Base-by-base conservation (phyloP, 1,139 yeast species). In the Yamadazyma triangularis region DNA sequence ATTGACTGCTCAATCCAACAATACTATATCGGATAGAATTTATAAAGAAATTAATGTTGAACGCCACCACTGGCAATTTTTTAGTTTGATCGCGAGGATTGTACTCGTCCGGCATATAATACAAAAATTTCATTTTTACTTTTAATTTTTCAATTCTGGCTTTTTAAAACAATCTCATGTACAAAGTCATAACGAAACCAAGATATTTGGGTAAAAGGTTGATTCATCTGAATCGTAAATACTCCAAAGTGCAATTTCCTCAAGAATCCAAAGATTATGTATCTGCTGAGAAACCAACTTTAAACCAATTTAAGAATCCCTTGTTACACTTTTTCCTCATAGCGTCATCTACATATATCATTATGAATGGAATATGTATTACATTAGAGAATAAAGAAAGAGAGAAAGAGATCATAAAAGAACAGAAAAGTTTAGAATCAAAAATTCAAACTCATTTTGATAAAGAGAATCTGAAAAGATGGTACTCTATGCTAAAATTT, bases 321-420 rank as follows among this genome's bases (percentile, higher is more conserved):
- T 45, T 66, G 13, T 50, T 60, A 26, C 67, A 68, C 40, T 55
- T 67, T 4, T 63, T 68, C 31, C 53, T 67, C 19, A 43, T 67
- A 15, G 71, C 73, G 3, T 58, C 69, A 3, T 49, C 67, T 1
- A 53, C 70, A 0, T 68, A 63, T 42, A 53, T 67, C 42, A 41
- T 52, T 5, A 48, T 67, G 26, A 67, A 68, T 39, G 46, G 61
- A 1, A 32, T 56, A 9, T 63, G 69, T 60, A 46, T 50, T 15
- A 40, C 48, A 9, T 43, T 63, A 22, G 70, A 64, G 41, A 52
- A 55, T 32, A 50, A 50, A 3, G 63, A 62, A 25, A 50, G 48
- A 24, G 56, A 59, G 42, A 35, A 35, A 15, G 45, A 41, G 23
- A 44, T 63, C n/a, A 40, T 39, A 15, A 41, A 30, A n/a, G 40